Conservation (phyloP, 1,284 basidiomycete genomes). For the Neonothopanus nambi region DNA sequence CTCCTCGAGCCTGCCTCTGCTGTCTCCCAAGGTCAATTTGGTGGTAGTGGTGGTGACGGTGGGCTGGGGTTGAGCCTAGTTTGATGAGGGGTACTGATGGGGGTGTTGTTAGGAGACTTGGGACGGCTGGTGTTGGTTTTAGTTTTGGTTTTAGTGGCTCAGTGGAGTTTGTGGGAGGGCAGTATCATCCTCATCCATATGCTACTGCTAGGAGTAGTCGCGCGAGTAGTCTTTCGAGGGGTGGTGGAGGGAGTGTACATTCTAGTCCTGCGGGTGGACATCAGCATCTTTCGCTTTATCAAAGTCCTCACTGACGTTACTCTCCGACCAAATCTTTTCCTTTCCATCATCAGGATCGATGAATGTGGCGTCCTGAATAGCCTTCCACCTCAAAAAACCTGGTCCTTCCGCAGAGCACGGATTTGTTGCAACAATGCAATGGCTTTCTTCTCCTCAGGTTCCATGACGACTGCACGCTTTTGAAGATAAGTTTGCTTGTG, state of each 20-base stretch:
- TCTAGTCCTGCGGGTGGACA: conserved; percentile 26
- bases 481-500: too few species aligned
- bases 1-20: conserved; percentile 30
- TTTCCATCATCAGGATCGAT: too few species aligned
- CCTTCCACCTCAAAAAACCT: too few species aligned
- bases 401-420: too few species aligned
- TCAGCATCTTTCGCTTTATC: conserved; percentile 47
- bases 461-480: too few species aligned
- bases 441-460: too few species aligned
- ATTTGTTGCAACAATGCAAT: too few species aligned
- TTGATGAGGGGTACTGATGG: conserved; percentile 16
- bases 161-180: not conserved
- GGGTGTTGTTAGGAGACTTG: conserved; percentile 7
- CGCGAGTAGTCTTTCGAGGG: conserved; percentile 12
- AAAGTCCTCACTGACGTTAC: conserved; percentile 84
- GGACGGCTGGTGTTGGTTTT: not conserved
- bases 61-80: conserved; percentile 32
- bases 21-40: conserved; percentile 10
- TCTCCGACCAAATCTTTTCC: conserved; percentile 70
- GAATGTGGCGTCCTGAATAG: too few species aligned
- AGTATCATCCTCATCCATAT: conserved; percentile 17
- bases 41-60: too few species aligned
- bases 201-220: conserved; percentile 10
- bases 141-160: not conserved
- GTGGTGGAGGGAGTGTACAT: conserved; percentile 15